Base-by-base conservation (phyloP, 192 early-diverging fungal genomes). In the Backusella macrospora region DNA sequence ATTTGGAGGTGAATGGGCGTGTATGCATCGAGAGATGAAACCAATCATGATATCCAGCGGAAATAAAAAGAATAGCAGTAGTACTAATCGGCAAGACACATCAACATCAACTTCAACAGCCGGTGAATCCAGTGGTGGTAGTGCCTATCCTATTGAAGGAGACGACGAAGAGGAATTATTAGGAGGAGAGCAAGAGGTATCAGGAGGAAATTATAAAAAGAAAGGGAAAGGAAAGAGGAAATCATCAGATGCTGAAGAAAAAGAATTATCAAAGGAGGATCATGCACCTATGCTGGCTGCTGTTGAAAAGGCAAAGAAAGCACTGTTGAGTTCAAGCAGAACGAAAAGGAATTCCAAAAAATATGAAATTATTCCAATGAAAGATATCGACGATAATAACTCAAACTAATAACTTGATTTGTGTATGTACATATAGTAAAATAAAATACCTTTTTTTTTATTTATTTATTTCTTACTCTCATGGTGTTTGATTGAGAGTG, bases 11-110 rank as follows among this genome's bases (percentile, higher is more conserved):
- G 93, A 95, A 76, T 88, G 92, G 76, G 86, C 92, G 62, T 95
- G 94, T 73, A 92, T 93, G 90, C 86, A 86, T 64, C 76, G 83
- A 73, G 94, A 95, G 72, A 86, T 95, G 88, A 87, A 92, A 73
- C 94, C 94, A 2, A 93, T 95, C 62, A 69, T 82, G 29, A 71
- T 86, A 59, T 68, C 44, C 34, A 66, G 59, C n/a, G 34, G 26
- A 15, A 29, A 39, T n/a, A 65, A 43, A 37, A 70, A 59, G 9
- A 62, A 38, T n/a, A 78, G 34, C 9, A 45, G n/a, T 7, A 62
- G 18, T 5, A n/a, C 18, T 1, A 37, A 5, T 23, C 23, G 10
- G 2, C 65, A 62, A 43, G 40, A 42, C 3, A 66, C 37, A 8
- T 23, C 18, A 37, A 12, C 63, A 55, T 16, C 12, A 37, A 12